Evolutionary conservation across 768 basidiomycete species (phyloP), one percentile per base, ranked within the genome.

Genomic region (Lentinula boryana): DNA sequence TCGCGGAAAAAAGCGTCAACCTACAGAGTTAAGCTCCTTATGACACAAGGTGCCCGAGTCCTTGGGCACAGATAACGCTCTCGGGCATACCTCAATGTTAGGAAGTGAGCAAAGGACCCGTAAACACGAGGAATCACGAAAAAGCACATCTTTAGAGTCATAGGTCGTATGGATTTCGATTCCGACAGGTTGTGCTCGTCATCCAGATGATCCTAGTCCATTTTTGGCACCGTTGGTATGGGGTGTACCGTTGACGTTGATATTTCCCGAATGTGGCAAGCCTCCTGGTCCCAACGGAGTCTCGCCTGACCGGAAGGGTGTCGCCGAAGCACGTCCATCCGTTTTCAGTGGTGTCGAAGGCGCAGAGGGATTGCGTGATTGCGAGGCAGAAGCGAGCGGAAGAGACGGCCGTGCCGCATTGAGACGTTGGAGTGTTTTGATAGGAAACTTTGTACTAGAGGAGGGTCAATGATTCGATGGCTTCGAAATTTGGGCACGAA

Each of bases 381-480:
- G 16, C 61, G 66, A 16, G 59, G 27, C 32, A 52, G 51, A 36
- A 18, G 35, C n/a, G 53, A 48, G 60, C n/a, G 62, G 63, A 32
- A 73, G 67, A 51, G 73, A 73, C 21, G 81, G 79, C 52, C 81
- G 79, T 1, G 80, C 80, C 36, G 87, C 83, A 63, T 88, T 89
- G 51, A 93, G 80, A 13, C 93, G 86, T 71, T 90, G 88, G 8
- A 96, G 82, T 2, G 92, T 92, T 70, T 95, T 94, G 71, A 95
- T 87, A 4, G 95, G 95, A 79, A 98, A 98, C 71, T 95, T 95
- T 27, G 95, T 95, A 66, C 93, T 95, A 71, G 58, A 65, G 13
- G 23, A 32, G 35, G 50, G 32, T 44, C n/a, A 31, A 21, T 12
- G 57, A 58, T 16, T 59, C 53, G 21, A 33, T 40, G 60, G 49